These are phyloP conservation scores for Filobasidium floriforme DNA, from an alignment of 768 basidiomycete species.

Conservation along the genomic window DNA sequence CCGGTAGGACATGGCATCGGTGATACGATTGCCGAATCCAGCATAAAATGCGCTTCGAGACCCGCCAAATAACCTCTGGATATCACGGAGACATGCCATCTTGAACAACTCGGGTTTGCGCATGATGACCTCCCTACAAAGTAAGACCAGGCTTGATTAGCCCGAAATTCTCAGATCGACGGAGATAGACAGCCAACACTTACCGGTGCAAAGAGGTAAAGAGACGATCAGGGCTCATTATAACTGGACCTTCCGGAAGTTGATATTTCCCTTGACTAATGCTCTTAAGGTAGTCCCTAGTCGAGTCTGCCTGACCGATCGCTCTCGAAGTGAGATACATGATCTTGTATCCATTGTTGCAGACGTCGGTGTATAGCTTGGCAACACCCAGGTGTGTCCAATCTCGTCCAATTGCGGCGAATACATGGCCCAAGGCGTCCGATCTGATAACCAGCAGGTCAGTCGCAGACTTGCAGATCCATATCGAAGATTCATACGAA, in stretches of 20 bases:
- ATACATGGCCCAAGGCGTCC: slow-evolving; percentile 90
- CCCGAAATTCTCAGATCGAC: background rate
- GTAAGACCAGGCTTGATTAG: background rate
- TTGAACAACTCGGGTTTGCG: slow-evolving; percentile 99
- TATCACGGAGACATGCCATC: slow-evolving; percentile 96
- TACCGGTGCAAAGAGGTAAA: slow-evolving; percentile 92
- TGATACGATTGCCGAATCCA: slow-evolving; percentile 96
- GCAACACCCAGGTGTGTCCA: slow-evolving; percentile 98
- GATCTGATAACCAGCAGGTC: slow-evolving; percentile 53
- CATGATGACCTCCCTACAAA: slow-evolving; percentile 85
- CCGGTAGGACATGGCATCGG: slow-evolving; percentile 94
- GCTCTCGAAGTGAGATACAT: slow-evolving; percentile 96
- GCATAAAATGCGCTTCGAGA: slow-evolving; percentile 76
- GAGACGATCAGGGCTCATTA: slow-evolving; percentile 94
- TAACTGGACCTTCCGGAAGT: slow-evolving; percentile 94
- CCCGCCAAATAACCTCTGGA: slow-evolving; percentile 73
- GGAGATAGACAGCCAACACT: slow-evolving; percentile 37
- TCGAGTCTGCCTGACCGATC: slow-evolving; percentile 95
- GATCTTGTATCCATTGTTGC: slow-evolving; percentile 91
- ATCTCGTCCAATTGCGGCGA: slow-evolving; percentile 94
- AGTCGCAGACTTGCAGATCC: background rate
- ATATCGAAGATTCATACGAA: slow-evolving; percentile 43
- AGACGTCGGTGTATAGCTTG: slow-evolving; percentile 92
- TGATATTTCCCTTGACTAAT: slow-evolving; percentile 94
- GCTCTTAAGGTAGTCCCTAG: slow-evolving; percentile 83